A percentile compares a stretch with the other conserved stretches of the same genome.
Conservation (phyloP, 108 stramenopile genomes). For the Nitzschia sp. region DNA sequence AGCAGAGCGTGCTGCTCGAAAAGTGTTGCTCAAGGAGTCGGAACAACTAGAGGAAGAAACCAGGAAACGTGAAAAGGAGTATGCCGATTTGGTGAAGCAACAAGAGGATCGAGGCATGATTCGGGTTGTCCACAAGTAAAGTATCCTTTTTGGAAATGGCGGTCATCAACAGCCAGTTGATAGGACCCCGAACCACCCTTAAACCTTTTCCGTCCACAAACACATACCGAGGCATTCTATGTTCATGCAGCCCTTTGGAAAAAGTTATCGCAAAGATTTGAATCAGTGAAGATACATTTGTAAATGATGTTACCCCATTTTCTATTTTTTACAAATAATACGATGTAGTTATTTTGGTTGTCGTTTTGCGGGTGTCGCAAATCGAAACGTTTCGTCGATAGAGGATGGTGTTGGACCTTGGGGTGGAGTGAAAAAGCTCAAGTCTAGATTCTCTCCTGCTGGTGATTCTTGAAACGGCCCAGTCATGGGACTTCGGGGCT, state of each 20-base stretch:
- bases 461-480: no score
- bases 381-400: neutral
- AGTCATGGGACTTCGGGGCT: neutral
- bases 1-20: slow-evolving; percentile 2
- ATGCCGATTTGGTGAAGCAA: neutral
- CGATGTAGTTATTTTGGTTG: no score
- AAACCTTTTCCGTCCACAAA: no score
- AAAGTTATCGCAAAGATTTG: no score
- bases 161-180: no score
- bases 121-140: neutral
- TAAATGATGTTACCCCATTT: no score
- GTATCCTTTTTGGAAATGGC: no score
- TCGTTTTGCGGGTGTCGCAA: slow-evolving; percentile 1
- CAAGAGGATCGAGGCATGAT: slow-evolving; percentile 24
- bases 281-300: no score
- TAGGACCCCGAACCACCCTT: no score
- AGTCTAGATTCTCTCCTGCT: neutral
- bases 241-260: no score
- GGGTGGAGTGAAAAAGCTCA: neutral
- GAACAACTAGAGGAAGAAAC: slow-evolving; percentile 4
- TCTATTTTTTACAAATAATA: no score
- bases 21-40: neutral
- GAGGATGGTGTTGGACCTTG: neutral
- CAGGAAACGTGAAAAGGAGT: slow-evolving; percentile 14
- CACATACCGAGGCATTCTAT: no score